Conservation (phyloP, 345 rosid species). For the Rubroshorea leprosula region DNA sequence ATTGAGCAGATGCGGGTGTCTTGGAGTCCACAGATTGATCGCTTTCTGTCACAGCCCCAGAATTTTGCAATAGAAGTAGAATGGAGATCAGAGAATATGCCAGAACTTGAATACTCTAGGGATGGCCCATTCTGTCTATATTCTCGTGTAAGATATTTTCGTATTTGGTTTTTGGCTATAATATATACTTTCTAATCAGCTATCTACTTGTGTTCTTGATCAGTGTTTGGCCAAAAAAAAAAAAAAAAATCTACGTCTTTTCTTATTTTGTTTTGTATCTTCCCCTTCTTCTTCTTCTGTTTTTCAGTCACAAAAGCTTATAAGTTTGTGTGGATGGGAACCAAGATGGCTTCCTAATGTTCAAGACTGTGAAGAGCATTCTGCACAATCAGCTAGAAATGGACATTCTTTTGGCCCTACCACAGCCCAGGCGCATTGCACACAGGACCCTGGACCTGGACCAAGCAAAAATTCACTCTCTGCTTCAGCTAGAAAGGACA, state of each 20-base stretch:
- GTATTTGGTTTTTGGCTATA: background rate
- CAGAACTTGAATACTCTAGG: constrained; percentile 48
- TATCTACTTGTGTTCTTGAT: constrained; percentile 8
- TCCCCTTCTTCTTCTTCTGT: constrained; percentile 8
- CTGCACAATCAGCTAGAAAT: constrained; percentile 96
- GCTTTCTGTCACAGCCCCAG: constrained; percentile 61
- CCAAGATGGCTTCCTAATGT: constrained; percentile 92
- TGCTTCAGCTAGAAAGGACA: constrained; percentile 55
- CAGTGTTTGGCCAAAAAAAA: too few relatives aligned
- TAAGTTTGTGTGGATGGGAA: constrained; percentile 99
- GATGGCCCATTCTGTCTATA: constrained; percentile 55
- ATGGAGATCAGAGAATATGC: constrained; percentile 46
- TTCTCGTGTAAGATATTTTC: constrained; percentile 51
- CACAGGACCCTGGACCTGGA: constrained; percentile 64
- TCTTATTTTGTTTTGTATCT: too few relatives aligned
- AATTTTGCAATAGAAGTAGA: constrained; percentile 49
- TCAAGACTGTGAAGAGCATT: constrained; percentile 98
- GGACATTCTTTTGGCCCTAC: constrained; percentile 72
- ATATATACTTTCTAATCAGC: too few relatives aligned
- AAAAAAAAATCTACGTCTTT: too few relatives aligned
- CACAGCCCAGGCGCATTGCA: constrained; percentile 43
- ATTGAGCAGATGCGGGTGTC: constrained; percentile 74
- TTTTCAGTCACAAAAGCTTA: constrained; percentile 80
- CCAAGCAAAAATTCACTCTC: constrained; percentile 71
- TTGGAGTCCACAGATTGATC: constrained; percentile 61